These are phyloP conservation scores for Lotus japonicus DNA, from an alignment of 306 rosid species.

Conservation along the genomic window DNA sequence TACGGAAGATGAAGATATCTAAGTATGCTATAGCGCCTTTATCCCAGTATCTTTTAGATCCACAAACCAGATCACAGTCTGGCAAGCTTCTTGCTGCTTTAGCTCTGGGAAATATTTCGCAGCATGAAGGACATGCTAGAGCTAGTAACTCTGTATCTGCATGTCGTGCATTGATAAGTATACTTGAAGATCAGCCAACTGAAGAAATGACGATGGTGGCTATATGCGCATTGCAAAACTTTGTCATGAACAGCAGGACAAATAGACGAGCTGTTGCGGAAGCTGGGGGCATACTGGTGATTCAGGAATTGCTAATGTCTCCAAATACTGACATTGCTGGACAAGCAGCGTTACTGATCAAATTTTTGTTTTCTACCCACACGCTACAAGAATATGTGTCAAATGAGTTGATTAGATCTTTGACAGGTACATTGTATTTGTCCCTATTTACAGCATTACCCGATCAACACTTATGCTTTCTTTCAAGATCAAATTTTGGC, in stretches of 20 bases:
- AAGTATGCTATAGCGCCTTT: slow-evolving; percentile 90
- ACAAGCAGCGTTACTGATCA: slow-evolving; percentile 84
- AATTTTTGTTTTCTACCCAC: slow-evolving; percentile 87
- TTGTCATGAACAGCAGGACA: slow-evolving; percentile 94
- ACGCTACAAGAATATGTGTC: slow-evolving; percentile 94
- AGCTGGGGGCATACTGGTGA: slow-evolving; percentile 93
- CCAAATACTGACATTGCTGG: slow-evolving; percentile 68
- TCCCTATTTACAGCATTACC: background rate
- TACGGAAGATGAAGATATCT: slow-evolving; percentile 88
- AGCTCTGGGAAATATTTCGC: slow-evolving; percentile 91
- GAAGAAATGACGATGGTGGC: slow-evolving; percentile 98
- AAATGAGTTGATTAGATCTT: slow-evolving; percentile 90
- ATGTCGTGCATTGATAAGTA: slow-evolving; percentile 83
- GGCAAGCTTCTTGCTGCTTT: slow-evolving; percentile 93
- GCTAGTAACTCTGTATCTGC: slow-evolving; percentile 85
- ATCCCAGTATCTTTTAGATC: slow-evolving; percentile 87
- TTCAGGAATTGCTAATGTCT: slow-evolving; percentile 88
- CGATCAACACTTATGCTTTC: background rate
- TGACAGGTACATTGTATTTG: slow-evolving; percentile 57
- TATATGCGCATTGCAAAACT: slow-evolving; percentile 91
- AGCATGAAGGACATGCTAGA: slow-evolving; percentile 83
- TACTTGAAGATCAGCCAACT: slow-evolving; percentile 92
- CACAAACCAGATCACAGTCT: slow-evolving; percentile 75
- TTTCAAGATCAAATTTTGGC: slow-evolving; percentile 9
- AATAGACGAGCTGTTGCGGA: slow-evolving; percentile 97